These are phyloP conservation scores for Heterobasidion parviporum DNA, from an alignment of 1,284 basidiomycete genomes.

Conservation along the genomic window DNA sequence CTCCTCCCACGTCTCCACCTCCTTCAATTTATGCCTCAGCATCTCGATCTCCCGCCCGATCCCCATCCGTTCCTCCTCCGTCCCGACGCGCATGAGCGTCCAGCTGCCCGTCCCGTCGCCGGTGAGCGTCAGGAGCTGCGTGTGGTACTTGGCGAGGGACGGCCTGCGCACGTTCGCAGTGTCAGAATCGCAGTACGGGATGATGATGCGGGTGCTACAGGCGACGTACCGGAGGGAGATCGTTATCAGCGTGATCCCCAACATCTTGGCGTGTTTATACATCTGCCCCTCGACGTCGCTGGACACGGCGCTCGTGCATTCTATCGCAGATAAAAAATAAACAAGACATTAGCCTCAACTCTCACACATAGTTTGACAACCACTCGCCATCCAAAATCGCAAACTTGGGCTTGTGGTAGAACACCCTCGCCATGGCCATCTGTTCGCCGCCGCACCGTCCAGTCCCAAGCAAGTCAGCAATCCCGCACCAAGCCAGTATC, in stretches of 20 bases:
- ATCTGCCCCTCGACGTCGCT: slow-evolving; percentile 94
- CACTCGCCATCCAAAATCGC: slow-evolving; percentile 65
- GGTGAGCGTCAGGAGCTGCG: slow-evolving; percentile 67
- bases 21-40: slow-evolving; percentile 58
- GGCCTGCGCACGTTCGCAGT: slow-evolving; percentile 37
- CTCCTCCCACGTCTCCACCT: slow-evolving; percentile 61
- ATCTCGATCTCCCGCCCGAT: slow-evolving; percentile 63
- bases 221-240: slow-evolving; percentile 65
- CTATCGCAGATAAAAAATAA: slow-evolving; percentile 28
- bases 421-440: slow-evolving; percentile 82
- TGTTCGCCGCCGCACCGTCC: slow-evolving; percentile 19
- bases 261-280: slow-evolving; percentile 91
- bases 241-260: slow-evolving; percentile 90
- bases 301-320: slow-evolving; percentile 94
- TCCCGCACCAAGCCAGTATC: neutral
- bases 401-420: slow-evolving; percentile 78
- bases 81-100: slow-evolving; percentile 65
- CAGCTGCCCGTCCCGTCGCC: slow-evolving; percentile 60
- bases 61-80: slow-evolving; percentile 65
- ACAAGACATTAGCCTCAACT: neutral
- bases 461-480: neutral
- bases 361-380: neutral
- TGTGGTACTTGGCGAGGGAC: slow-evolving; percentile 79
- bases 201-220: neutral
- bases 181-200: neutral